These are phyloP conservation scores for Lachnum nothofagi DNA, from an alignment of 2,329 filamentous ascomycete genomes.

Conservation along the genomic window DNA sequence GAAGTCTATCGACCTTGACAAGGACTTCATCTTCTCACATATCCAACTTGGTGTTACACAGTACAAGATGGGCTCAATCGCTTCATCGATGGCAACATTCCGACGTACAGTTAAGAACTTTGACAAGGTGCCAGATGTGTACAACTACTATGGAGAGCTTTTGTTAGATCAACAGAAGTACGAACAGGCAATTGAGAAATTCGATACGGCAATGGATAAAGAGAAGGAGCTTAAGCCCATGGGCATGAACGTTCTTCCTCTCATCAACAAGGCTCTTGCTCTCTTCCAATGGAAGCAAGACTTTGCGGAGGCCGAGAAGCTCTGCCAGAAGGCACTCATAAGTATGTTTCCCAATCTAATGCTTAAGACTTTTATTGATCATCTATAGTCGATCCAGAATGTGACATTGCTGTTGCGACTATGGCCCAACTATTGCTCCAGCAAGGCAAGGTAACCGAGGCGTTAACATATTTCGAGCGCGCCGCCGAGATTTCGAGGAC, in stretches of 20 bases:
- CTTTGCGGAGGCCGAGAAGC: conserved; percentile 86
- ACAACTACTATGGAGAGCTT: conserved; percentile 99
- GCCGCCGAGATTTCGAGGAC: conserved; percentile 91
- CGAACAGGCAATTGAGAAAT: conserved; percentile 92
- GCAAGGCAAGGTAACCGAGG: conserved; percentile 93
- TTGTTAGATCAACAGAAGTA: conserved; percentile 95
- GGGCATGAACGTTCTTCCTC: conserved; percentile 92
- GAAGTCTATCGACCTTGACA: conserved; percentile 95
- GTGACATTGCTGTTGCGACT: conserved; percentile 95
- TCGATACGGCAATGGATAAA: conserved; percentile 97
- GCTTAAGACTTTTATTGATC: conserved; percentile 4
- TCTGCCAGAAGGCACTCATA: conserved; percentile 95
- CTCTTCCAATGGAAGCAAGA: conserved; percentile 99
- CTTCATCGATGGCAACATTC: conserved; percentile 98
- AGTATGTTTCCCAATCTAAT: conserved; percentile 56
- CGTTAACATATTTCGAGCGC: conserved; percentile 93
- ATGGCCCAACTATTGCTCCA: conserved; percentile 97
- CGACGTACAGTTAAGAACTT: conserved; percentile 98
- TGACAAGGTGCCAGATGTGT: conserved; percentile 90
- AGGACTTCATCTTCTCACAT: conserved; percentile 97
- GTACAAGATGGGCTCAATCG: conserved; percentile 98
- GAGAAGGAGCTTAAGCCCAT: conserved; percentile 91
- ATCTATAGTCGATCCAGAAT: conserved; percentile 82
- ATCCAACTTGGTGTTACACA: conserved; percentile 98
- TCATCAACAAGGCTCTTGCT: conserved; percentile 97